phyloP scores from a whole-genome alignment of 1,139 yeast genomes.

The Tardiomyces digboiensis region DNA sequence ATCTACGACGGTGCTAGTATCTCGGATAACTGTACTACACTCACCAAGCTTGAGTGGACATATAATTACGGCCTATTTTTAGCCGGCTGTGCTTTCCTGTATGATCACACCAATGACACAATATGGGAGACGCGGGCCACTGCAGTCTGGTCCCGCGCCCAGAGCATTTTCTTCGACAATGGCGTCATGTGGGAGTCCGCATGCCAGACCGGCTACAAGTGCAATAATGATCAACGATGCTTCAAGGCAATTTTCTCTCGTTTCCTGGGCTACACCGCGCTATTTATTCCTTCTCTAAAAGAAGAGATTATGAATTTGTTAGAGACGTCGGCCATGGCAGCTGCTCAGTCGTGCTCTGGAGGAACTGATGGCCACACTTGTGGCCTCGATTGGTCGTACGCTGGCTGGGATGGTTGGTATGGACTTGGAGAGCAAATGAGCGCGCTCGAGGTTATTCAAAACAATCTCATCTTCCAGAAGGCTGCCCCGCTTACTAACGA shows the following conservation, averaged over 20 bases:
- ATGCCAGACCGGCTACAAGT: conserved; percentile 52
- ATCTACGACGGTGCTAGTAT: conserved; percentile 69
- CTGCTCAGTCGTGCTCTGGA: conserved; percentile 74
- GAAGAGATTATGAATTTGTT: conserved; percentile 42
- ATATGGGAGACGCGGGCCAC: conserved; percentile 50
- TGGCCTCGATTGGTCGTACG: conserved; percentile 65
- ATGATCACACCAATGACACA: conserved; percentile 57
- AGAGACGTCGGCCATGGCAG: conserved; percentile 57
- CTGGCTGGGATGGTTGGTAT: conserved; percentile 63
- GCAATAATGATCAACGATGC: conserved; percentile 83
- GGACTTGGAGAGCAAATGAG: conserved; percentile 91
- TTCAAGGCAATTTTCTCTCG: conserved; percentile 76
- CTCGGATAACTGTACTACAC: conserved; percentile 47
- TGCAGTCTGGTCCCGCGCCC: conserved; percentile 33
- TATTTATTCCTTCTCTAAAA: conserved; percentile 53
- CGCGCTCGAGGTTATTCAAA: conserved; percentile 70
- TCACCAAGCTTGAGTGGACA: conserved; percentile 63
- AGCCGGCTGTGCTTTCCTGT: conserved; percentile 73
- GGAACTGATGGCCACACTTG: conserved; percentile 83
- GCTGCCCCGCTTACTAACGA: conserved; percentile 36
- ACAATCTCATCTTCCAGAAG: conserved; percentile 40
- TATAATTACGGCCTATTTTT: conserved; percentile 76
- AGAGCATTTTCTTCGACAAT: conserved; percentile 41
- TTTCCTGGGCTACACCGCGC: conserved; percentile 63
- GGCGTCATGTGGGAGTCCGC: conserved; percentile 67